phyloP scores from a whole-genome alignment of 192 early-diverging fungal genomes.

The Phlyctochytrium planicorne region DNA sequence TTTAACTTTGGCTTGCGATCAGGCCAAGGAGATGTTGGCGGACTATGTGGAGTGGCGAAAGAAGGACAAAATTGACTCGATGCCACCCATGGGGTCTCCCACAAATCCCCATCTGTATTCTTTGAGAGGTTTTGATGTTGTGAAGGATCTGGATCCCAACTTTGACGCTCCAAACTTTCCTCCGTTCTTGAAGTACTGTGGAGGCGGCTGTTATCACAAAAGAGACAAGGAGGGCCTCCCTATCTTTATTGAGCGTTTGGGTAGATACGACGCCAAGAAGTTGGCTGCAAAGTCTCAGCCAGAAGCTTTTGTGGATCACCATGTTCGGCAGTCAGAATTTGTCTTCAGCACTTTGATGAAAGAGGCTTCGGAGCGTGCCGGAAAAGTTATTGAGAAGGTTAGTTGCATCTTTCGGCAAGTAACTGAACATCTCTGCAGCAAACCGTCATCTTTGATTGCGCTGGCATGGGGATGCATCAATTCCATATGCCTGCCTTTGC shows the following conservation, averaged over 20 bases:
- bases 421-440: constrained; percentile 17
- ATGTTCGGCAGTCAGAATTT: constrained; percentile 34
- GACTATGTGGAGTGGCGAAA: constrained; percentile 31
- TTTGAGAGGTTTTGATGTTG: constrained; percentile 25
- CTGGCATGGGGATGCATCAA: constrained; percentile 23
- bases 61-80: constrained; percentile 31
- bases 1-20: too few species aligned
- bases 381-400: constrained; percentile 25
- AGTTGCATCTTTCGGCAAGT: not conserved
- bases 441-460: constrained; percentile 39
- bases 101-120: constrained; percentile 24
- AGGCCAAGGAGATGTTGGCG: constrained; percentile 29
- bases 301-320: constrained; percentile 26
- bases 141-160: constrained; percentile 30
- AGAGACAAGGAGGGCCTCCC: constrained; percentile 34
- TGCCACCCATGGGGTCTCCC: constrained; percentile 29
- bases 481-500: constrained; percentile 37
- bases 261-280: constrained; percentile 27
- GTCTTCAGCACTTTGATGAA: constrained; percentile 35
- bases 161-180: constrained; percentile 23
- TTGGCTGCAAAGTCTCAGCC: constrained; percentile 25
- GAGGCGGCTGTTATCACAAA: constrained; percentile 38
- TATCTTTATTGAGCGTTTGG: constrained; percentile 35
- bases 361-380: constrained; percentile 24
- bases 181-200: constrained; percentile 24